Conservation (phyloP, 225 moss, liverwort and hornwort species). For the Takakia lepidozioides region DNA sequence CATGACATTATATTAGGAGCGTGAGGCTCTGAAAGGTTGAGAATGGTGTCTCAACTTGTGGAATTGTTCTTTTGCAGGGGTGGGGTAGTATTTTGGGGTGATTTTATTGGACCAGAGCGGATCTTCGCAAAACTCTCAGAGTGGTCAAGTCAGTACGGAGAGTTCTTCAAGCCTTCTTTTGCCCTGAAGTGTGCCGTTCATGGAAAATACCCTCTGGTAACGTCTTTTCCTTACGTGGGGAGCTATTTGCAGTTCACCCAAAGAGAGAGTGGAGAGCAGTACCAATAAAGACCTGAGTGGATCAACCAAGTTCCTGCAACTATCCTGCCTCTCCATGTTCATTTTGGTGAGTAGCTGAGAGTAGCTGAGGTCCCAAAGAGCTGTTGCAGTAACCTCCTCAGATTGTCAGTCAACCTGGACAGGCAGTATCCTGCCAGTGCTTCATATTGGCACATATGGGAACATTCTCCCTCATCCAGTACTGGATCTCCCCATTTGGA, state of each 20-base stretch:
- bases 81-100: conserved; percentile 81
- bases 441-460: conserved; percentile 1
- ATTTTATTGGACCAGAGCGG: conserved; percentile 45
- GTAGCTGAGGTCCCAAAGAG: no score
- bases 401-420: no score
- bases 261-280: no score
- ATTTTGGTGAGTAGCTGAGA: no score
- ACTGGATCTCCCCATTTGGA: background rate
- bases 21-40: no score
- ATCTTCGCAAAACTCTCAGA: conserved; percentile 53
- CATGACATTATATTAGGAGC: no score
- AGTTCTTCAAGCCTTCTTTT: conserved; percentile 52
- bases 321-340: no score
- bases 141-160: conserved; percentile 49
- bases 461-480: background rate
- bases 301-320: background rate
- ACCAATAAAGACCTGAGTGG: background rate
- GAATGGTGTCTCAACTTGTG: no score
- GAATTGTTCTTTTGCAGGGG: conserved; percentile 53
- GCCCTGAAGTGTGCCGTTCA: conserved; percentile 46
- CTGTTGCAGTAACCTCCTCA: no score
- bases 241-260: background rate
- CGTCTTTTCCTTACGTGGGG: conserved; percentile 4
- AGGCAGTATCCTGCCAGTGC: no score
- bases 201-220: conserved; percentile 46